A percentile compares a stretch with the other conserved stretches of the same genome.
phyloP scores from a whole-genome alignment of 352 stramenopile genomes.

The Discostella stelligera region DNA sequence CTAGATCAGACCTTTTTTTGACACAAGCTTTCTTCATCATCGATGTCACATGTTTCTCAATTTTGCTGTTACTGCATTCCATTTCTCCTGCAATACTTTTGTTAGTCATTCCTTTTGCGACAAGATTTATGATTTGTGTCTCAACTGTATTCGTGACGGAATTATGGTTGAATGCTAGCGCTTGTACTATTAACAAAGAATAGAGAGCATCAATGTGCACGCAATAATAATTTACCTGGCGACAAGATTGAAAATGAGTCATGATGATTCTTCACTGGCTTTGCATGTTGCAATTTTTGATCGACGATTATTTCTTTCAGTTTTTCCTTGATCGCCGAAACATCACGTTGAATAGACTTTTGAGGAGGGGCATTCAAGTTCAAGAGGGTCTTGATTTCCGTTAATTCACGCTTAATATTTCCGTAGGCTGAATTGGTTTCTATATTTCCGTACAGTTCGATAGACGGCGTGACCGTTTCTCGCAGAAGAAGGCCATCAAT shows the following conservation, averaged over 20 bases:
- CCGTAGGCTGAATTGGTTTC: constrained; percentile 5
- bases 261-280: background rate
- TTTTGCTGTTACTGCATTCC: constrained; percentile 32
- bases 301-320: constrained; percentile 17
- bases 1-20: constrained; percentile 24
- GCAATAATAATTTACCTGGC: constrained; percentile 4
- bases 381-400: constrained; percentile 41
- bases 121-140: constrained; percentile 45
- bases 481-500: constrained; percentile 65
- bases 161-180: background rate
- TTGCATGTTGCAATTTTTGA: constrained; percentile 20
- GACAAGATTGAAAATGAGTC: constrained; percentile 11
- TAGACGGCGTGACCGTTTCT: constrained; percentile 19
- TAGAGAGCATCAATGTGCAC: background rate
- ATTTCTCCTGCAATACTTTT: constrained; percentile 59
- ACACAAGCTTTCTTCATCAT: constrained; percentile 25
- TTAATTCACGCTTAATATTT: constrained; percentile 38
- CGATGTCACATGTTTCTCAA: constrained; percentile 23
- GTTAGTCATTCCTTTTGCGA: constrained; percentile 57
- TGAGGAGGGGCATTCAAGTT: background rate
- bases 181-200: background rate
- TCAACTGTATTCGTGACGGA: constrained; percentile 39
- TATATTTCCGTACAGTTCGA: constrained; percentile 1
- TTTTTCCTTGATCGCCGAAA: constrained; percentile 30
- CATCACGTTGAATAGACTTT: constrained; percentile 17